Evolutionary conservation across 768 basidiomycete species (phyloP).

Genomic region (Dacryopinax primogenitus): DNA sequence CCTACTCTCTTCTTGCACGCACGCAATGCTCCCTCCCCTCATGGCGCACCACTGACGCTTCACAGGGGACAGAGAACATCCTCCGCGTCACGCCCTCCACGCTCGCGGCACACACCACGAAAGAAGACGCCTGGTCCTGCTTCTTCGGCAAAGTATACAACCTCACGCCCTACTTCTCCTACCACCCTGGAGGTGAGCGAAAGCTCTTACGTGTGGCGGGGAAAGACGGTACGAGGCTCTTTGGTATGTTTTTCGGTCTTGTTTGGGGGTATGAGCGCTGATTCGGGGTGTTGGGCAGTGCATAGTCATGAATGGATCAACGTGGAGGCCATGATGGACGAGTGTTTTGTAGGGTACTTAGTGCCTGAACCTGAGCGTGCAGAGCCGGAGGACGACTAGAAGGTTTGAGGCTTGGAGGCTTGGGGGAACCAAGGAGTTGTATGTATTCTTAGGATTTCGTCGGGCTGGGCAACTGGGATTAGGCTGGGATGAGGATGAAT

Average conservation of each 20-base stretch:
- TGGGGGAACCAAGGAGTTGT: no score
- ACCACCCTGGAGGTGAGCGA: conserved; percentile 87
- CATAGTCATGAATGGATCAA: conserved; percentile 95
- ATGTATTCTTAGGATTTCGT: no score
- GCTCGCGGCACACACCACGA: conserved; percentile 66
- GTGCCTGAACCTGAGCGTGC: conserved; percentile 56
- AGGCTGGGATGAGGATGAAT: no score
- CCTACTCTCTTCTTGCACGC: no score
- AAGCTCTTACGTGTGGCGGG: conserved; percentile 93
- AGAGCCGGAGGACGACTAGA: not conserved
- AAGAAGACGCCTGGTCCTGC: conserved; percentile 83
- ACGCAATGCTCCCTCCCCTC: no score
- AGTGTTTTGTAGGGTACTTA: conserved; percentile 82
- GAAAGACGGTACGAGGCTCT: conserved; percentile 85
- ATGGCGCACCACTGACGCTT: no score
- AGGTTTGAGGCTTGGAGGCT: not conserved
- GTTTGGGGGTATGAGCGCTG: not conserved
- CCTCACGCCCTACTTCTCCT: conserved; percentile 79
- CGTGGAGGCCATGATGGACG: conserved; percentile 88
- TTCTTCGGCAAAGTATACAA: conserved; percentile 94
- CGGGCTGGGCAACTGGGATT: no score
- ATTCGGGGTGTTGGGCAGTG: conserved; percentile 34
- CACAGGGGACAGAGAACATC: conserved; percentile 42
- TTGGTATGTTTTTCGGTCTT: conserved; percentile 45
- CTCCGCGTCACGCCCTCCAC: conserved; percentile 62